phyloP scores from a whole-genome alignment of 2,329 filamentous ascomycete genomes.

The Paramyrothecium roridum region DNA sequence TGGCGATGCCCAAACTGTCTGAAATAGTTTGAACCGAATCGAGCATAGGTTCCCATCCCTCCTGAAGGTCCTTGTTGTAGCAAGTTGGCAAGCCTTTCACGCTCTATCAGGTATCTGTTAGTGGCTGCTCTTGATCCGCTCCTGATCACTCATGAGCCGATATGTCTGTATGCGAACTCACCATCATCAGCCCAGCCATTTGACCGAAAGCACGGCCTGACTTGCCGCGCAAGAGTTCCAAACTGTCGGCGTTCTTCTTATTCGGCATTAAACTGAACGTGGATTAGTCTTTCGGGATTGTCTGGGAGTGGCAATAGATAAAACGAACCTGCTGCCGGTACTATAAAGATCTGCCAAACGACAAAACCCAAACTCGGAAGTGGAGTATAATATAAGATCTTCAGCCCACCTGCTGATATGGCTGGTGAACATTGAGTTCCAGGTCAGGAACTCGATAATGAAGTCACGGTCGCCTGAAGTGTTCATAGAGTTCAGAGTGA shows the following conservation, averaged over 20 bases:
- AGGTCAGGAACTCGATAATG: constrained; percentile 68
- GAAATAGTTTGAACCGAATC: constrained; percentile 71
- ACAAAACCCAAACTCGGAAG: constrained; percentile 17
- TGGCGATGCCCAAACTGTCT: constrained; percentile 72
- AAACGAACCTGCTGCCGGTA: constrained; percentile 15
- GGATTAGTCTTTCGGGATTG: constrained; percentile 8
- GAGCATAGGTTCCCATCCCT: constrained; percentile 72
- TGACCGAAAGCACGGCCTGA: constrained; percentile 18
- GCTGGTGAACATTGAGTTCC: constrained; percentile 66
- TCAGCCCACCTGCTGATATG: constrained; percentile 72
- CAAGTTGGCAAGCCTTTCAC: constrained; percentile 62
- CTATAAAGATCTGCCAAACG: constrained; percentile 17
- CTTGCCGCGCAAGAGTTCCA: constrained; percentile 24
- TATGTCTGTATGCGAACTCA: constrained; percentile 20
- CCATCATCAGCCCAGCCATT: constrained; percentile 61
- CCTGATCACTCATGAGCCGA: constrained; percentile 17
- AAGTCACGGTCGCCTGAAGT: constrained; percentile 71
- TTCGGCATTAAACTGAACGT: constrained; percentile 13
- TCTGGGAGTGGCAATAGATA: constrained; percentile 28
- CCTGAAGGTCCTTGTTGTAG: constrained; percentile 78
- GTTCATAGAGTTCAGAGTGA: constrained; percentile 68
- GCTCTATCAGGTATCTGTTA: constrained; percentile 34
- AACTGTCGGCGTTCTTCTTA: constrained; percentile 16
- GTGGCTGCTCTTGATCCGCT: constrained; percentile 21
- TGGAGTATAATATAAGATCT: constrained; percentile 60